Base-by-base conservation (phyloP, 768 basidiomycete species). In the Phanerochaete carnosa region DNA sequence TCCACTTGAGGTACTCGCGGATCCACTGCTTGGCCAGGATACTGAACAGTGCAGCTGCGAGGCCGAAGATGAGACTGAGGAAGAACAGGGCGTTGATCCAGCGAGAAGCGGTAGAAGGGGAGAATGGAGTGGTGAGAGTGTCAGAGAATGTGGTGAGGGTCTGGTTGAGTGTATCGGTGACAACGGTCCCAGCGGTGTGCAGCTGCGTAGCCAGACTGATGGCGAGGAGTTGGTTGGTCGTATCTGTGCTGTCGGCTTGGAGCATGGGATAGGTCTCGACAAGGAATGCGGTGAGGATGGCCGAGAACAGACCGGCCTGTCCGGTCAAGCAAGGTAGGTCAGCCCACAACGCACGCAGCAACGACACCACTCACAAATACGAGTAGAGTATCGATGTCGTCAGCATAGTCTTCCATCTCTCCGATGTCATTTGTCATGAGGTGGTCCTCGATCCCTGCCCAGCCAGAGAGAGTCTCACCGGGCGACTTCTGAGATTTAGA, bases 11-110 rank as follows among this genome's bases (percentile, higher is more conserved):
- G 39, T 45, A 60, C 45, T 60, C 59, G n/a, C 59, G 37, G 1
- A 62, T 32, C 61, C 61, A 62, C 45, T 62, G 61, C 47, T 57
- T 57, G 8, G 46, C 61, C 15, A 57, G 26, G 35, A 62, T 57
- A 23, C 49, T 46, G 28, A 62, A 30, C 19, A 55, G 54, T 2
- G 61, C 61, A n/a, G 61, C 51, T 2, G 45, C 30, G 23, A 62
- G 56, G 49, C 61, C 57, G 61, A 57, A 32, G 16, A 58, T 28
- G 23, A 62, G 43, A 22, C 61, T 62, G 37, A 45, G 30, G 35
- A 62, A 58, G 7, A 58, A 51, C 19, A 62, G 47, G n/a, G 32
- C 61, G 28, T 62, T 62, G 25, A 45, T 56, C 45, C 55, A 46
- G 15, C 25, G 26, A 16, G 58, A 2, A 2, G 47, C n/a, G 30